Evolutionary conservation across 495 filamentous ascomycete species (phyloP).

Genomic region (Talaromyces trachyspermus): DNA sequence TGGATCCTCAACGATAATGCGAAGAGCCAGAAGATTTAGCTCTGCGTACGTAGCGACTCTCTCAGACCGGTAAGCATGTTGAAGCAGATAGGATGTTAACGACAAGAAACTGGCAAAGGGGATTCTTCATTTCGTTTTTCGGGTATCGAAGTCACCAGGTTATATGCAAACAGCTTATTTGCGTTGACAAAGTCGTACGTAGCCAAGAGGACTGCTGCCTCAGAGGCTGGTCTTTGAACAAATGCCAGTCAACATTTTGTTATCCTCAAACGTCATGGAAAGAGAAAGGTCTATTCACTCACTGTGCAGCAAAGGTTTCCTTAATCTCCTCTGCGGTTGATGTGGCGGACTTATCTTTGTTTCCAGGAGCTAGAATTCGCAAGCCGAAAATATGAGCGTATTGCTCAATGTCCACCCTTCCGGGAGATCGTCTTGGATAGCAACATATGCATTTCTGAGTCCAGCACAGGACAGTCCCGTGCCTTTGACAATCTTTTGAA

Average conservation of each 20-base stretch:
- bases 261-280: neutral
- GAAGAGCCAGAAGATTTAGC: slow-evolving; percentile 73
- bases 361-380: slow-evolving; percentile 61
- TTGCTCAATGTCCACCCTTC: slow-evolving; percentile 81
- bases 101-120: slow-evolving; percentile 82
- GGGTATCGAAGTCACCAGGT: slow-evolving; percentile 56
- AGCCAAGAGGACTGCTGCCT: slow-evolving; percentile 71
- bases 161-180: slow-evolving; percentile 92
- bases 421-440: slow-evolving; percentile 85
- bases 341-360: slow-evolving; percentile 45
- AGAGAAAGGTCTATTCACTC: slow-evolving; percentile 28
- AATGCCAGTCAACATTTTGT: too few species aligned
- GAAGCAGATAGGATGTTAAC: slow-evolving; percentile 82
- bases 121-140: slow-evolving; percentile 62
- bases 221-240: slow-evolving; percentile 57
- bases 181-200: slow-evolving; percentile 91
- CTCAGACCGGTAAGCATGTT: slow-evolving; percentile 80
- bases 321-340: slow-evolving; percentile 66
- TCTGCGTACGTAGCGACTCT: slow-evolving; percentile 74
- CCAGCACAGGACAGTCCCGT: slow-evolving; percentile 61
- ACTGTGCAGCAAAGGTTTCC: slow-evolving; percentile 64
- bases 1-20: slow-evolving; percentile 82
- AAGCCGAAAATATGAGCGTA: slow-evolving; percentile 82
- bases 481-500: slow-evolving; percentile 70
- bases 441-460: slow-evolving; percentile 68